These are phyloP conservation scores for Elymus sibiricus DNA, from an alignment of 176 grass and related monocot genomes.

Conservation along the genomic window DNA sequence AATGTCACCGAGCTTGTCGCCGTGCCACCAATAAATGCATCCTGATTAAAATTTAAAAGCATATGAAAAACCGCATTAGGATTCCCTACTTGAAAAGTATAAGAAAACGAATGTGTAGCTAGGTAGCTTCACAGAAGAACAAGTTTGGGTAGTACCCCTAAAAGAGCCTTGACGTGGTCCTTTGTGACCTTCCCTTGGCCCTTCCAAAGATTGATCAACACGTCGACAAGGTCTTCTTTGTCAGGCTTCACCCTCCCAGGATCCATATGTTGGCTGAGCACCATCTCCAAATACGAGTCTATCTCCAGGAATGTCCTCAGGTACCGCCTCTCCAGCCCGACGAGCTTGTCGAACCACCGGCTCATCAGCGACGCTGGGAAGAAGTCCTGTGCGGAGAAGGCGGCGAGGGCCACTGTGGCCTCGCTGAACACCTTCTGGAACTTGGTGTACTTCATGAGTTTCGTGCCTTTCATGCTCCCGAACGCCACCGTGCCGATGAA, in stretches of 20 bases:
- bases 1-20: not conserved
- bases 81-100: not conserved
- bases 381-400: slow-evolving; percentile 27
- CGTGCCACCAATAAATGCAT: not conserved
- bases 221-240: slow-evolving; percentile 24
- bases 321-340: not conserved
- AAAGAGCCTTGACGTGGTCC: slow-evolving; percentile 15
- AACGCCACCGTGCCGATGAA: slow-evolving; percentile 24
- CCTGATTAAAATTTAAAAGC: not conserved
- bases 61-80: not conserved
- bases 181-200: not conserved
- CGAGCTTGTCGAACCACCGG: not conserved
- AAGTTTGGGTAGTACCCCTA: not conserved
- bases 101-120: not conserved
- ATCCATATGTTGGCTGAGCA: slow-evolving; percentile 6
- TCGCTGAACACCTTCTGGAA: slow-evolving; percentile 22
- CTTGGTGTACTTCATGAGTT: slow-evolving; percentile 5
- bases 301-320: not conserved
- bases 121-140: not conserved
- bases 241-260: not conserved
- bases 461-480: not conserved
- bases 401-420: not conserved
- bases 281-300: slow-evolving; percentile 17
- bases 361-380: not conserved
- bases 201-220: slow-evolving; percentile 8